Evolutionary conservation across 805 yeast species (phyloP).

Genomic region (Myxozyma melibiosi): DNA sequence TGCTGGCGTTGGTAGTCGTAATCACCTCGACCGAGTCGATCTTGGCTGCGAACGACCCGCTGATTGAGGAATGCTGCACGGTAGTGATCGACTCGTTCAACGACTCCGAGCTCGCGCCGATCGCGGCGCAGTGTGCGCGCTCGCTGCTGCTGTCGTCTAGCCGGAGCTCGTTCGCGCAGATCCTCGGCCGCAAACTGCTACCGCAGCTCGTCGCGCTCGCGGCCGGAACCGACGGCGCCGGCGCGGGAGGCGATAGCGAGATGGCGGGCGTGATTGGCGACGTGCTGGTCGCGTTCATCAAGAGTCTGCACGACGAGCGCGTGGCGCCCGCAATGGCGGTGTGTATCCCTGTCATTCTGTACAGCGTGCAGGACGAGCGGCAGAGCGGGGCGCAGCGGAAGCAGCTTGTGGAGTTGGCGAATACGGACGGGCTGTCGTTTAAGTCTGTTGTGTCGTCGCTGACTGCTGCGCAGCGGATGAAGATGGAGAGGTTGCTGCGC

Average conservation of each 20-base stretch:
- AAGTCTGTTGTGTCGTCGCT: constrained; percentile 48
- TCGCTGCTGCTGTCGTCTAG: constrained; percentile 51
- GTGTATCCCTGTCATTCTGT: constrained; percentile 33
- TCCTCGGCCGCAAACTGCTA: constrained; percentile 50
- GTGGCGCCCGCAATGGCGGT: constrained; percentile 41
- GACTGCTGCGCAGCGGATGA: constrained; percentile 43
- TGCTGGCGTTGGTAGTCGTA: constrained; percentile 50
- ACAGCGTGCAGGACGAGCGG: constrained; percentile 18
- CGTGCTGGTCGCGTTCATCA: constrained; percentile 51
- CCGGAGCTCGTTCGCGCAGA: constrained; percentile 41
- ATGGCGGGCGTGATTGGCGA: constrained; percentile 49
- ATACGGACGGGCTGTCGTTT: constrained; percentile 40
- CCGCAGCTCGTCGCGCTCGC: constrained; percentile 48
- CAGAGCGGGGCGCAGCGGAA: constrained; percentile 19
- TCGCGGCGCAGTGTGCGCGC: constrained; percentile 64
- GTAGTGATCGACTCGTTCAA: constrained; percentile 45
- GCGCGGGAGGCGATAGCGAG: constrained; percentile 29
- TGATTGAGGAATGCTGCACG: constrained; percentile 43
- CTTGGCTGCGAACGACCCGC: constrained; percentile 42
- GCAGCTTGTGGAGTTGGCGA: constrained; percentile 40
- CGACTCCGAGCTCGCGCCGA: constrained; percentile 44
- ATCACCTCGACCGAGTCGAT: constrained; percentile 47
- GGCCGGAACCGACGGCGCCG: constrained; percentile 33
- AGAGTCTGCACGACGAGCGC: constrained; percentile 42
- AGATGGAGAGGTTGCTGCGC: constrained; percentile 31